phyloP scores from a whole-genome alignment of 2,329 filamentous ascomycete genomes.

The Tolypocladium tundrense region DNA sequence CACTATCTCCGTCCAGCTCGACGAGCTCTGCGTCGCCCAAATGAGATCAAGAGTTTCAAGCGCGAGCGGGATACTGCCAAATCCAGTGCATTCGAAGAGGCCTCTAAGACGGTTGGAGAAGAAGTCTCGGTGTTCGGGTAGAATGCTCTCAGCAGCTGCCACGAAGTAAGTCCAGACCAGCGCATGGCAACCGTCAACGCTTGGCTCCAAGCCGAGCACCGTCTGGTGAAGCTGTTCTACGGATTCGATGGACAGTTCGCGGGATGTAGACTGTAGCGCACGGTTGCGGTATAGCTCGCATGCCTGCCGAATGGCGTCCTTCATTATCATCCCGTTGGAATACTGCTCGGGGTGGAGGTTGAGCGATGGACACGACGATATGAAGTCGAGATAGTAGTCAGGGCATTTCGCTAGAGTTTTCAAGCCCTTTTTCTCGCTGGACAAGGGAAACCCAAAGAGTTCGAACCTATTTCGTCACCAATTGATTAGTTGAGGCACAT shows the following conservation, averaged over 20 bases:
- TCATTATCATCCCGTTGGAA: conserved; percentile 10
- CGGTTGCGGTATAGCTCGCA: conserved; percentile 15
- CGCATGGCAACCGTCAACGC: conserved; percentile 22
- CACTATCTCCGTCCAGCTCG: conserved; percentile 18
- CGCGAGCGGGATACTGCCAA: conserved; percentile 26
- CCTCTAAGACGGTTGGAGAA: conserved; percentile 19
- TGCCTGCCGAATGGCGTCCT: conserved; percentile 13
- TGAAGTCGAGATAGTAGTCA: conserved; percentile 16
- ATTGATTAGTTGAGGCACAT: background rate
- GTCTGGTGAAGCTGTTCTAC: conserved; percentile 21
- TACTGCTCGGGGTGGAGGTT: conserved; percentile 9
- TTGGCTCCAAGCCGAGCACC: conserved; percentile 14
- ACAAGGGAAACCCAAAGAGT: conserved; percentile 16
- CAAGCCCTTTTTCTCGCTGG: conserved; percentile 16
- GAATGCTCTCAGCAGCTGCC: conserved; percentile 25
- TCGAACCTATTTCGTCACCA: conserved; percentile 13
- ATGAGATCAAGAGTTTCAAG: conserved; percentile 21
- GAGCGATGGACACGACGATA: conserved; percentile 6
- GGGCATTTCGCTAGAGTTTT: conserved; percentile 9
- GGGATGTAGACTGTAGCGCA: conserved; percentile 3
- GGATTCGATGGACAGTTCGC: conserved; percentile 13
- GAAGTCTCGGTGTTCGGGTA: conserved; percentile 22
- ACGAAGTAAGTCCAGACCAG: conserved; percentile 31
- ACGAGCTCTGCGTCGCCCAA: conserved; percentile 17
- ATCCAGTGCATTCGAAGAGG: conserved; percentile 21